Base-by-base conservation (phyloP, 176 grass and related monocot species). In the Carex kokanica region DNA sequence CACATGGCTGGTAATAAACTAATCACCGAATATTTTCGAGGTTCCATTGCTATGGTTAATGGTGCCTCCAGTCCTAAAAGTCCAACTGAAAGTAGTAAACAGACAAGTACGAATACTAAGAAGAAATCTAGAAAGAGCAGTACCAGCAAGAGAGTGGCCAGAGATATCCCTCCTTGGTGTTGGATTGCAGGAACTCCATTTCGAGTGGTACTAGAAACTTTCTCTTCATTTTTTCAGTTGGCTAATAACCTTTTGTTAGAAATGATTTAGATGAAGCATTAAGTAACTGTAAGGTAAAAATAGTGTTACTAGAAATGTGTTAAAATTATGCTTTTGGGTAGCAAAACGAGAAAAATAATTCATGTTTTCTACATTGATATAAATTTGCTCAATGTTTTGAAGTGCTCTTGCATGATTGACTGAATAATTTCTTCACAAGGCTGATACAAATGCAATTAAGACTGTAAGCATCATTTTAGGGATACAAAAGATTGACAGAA, bases 121-220 rank as follows among this genome's bases (percentile, higher is more conserved):
- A 79, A 31, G 51, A 78, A 84, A 66, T 51, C 56, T 63, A 83
- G 25, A 70, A 86, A 82, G 87, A 82, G 38, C n/a, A 54, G 47
- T 88, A 70, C 21, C 20, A 77, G 84, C 64, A 94, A 92, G 90
- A 64, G 80, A 77, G 87, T 89, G 80, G 84, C 85, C 31, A 91
- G 87, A 91, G 95, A 91, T 49, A 84, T 84, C 47, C 90, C 92
- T 78, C 43, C 87, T 85, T 98, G 95, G 95, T 94, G 92, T 91
- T 90, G 79, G 56, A 84, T 98, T 82, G 85, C 92, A 65, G 92
- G 95, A 72, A 95, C 95, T 78, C 95, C 95, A 73, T 98, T 98
- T 84, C 95, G 86, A 85, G 92, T 98, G 95, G 95, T 98, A 98
- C 85, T 74, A 0, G 66, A 75, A 75, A 72, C 17, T 86, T 59